Conservation (phyloP, 2,329 filamentous ascomycete species). For the Cercospora sesami region DNA sequence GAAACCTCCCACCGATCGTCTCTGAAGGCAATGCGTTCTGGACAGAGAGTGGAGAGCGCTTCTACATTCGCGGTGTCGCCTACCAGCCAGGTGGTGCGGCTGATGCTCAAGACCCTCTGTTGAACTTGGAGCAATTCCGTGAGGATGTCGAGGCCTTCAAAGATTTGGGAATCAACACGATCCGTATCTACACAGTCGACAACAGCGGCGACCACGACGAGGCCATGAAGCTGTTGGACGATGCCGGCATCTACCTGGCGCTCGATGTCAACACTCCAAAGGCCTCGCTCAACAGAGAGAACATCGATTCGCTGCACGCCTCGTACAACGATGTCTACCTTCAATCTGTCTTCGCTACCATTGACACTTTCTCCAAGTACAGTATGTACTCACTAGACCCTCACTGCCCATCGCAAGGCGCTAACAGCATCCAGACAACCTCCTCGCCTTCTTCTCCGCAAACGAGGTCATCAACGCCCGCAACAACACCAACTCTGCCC, state of each 20-base stretch:
- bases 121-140: conserved; percentile 66
- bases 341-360: conserved; percentile 80
- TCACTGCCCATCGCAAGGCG: background rate
- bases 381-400: conserved; percentile 49
- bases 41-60: conserved; percentile 59
- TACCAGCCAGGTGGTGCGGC: conserved; percentile 58
- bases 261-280: conserved; percentile 85
- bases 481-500: conserved; percentile 62
- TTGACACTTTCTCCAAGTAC: conserved; percentile 81
- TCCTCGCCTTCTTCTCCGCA: conserved; percentile 76
- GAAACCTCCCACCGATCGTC: conserved; percentile 29
- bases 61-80: conserved; percentile 63
- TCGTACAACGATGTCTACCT: conserved; percentile 89
- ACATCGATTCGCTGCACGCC: conserved; percentile 53
- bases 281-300: conserved; percentile 79
- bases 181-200: conserved; percentile 92
- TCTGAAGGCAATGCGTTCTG: conserved; percentile 50
- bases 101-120: conserved; percentile 69
- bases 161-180: conserved; percentile 81
- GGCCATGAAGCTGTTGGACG: conserved; percentile 78
- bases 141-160: conserved; percentile 80
- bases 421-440: conserved; percentile 59
- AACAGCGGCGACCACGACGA: conserved; percentile 77
- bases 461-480: conserved; percentile 73
- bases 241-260: conserved; percentile 87